Base-by-base conservation (phyloP, 768 basidiomycete genomes). In the Macrolepiota dolichaula region DNA sequence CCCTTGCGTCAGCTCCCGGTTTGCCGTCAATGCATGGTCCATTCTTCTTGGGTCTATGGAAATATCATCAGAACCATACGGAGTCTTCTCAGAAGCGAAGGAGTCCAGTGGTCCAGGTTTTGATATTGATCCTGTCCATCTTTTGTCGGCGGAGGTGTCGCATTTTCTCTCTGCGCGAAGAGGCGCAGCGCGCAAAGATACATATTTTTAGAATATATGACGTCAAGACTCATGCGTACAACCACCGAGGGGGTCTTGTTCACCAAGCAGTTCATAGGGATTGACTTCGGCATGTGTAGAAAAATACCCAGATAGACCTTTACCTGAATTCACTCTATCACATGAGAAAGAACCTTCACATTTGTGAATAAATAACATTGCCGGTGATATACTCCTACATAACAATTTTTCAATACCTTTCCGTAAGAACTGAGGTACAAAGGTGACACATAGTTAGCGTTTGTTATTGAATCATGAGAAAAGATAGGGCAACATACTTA, bases 401-500 rank as follows among this genome's bases (percentile, higher is more conserved):
- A 24, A 51, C 57, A 46, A 17, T 6, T n/a, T 29, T 24, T 64
- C 63, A 74, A 59, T 74, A 75, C 62, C 72, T 74, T 67, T 75
- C 74, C 59, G 74, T 66, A 22, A 75, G 69, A 60, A 75, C 74
- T 75, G 59, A 0, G 52, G 47, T 6, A 19, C 19, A 47, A 15
- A 22, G 44, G n/a, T n/a, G n/a, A 24, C 49, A 54, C 27, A 64
- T 40, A 55, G 44, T 12, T 44, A 38, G 47, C 32, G 9, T 44
- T 27, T 17, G 44, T 13, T n/a, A 32, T 13, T 55, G 35, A 13
- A 53, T 50, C 59, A 32, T 24, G 50, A 60, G 24, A 40, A 42
- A 19, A 36, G n/a, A 64, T 15, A 13, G 12, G 27, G 49, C 24
- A 22, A 81, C 93, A 80, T 73, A 96, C 94, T 94, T 67, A 96